Evolutionary conservation across 768 basidiomycete genomes (phyloP), one percentile per base, ranked within the genome.

Genomic region (Termitomyces heimii): DNA sequence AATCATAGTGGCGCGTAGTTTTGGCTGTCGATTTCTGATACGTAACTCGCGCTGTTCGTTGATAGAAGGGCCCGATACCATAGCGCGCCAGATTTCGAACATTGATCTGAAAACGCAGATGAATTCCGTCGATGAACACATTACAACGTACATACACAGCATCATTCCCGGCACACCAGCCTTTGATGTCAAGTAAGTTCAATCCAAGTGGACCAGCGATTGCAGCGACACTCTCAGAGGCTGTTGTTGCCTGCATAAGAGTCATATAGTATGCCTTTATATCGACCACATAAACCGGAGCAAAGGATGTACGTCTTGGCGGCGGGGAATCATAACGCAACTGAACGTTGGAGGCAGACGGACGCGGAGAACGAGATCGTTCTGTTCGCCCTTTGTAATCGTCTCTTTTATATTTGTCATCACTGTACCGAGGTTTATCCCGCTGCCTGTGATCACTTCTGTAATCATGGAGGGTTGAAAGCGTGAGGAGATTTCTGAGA

Each of bases 91-190:
- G 50, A 78, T 71, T 24, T 72, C 68, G n/a, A 80, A 61, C 16
- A 76, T 64, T 28, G 75, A 58, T 26, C 79, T 82, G 55, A 39
- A 12, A 7, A 26, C 2, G 16, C 26, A 24, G 7, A 31, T 39
- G 9, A 26, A 40, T 34, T 5, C 26, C n/a, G 1, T 44, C 20
- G 12, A 18, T 39, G 16, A 14, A 24, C 24, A 2, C n/a, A 53
- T 31, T 9, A n/a, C 13, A 31, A 58, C 26, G 16, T 53, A 43
- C 80, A 65, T 61, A 81, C 81, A 70, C 70, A 34, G 78, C 77
- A 62, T 82, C 81, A 50, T 82, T 80, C 0, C 80, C 81, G 9
- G 80, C 79, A 65, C 80, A 81, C 61, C 74, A 73, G 9, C 68
- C 70, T 24, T 66, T 55, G n/a, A 65, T 68, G 32, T 72, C 67